Base-by-base conservation (phyloP, 73 alveolate species). In the Paramecium biaurelia region DNA sequence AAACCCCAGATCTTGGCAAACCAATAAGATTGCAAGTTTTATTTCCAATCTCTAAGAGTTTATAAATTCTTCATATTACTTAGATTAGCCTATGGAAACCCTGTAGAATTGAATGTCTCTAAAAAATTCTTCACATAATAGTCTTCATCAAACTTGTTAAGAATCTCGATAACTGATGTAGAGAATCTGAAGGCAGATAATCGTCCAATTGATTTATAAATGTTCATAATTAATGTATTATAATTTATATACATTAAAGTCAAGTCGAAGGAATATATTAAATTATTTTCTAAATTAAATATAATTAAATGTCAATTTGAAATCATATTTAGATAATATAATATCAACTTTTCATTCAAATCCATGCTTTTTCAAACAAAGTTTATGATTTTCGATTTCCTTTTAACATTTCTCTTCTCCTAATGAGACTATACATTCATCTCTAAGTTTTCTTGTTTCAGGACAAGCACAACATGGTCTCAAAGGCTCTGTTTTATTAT, bases 401-500 rank as follows among this genome's bases (percentile, higher is more conserved):
- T 92, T 84, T 41, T 84, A 24, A 28, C 97, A 93, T 56, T 32
- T 24, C 15, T 79, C 94, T 72, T 93, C 97, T 28, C 94, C 95
- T n/a, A 85, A 92, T 32, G 70, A 41, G 12, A 89, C 63, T 2
- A 93, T 92, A 68, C 97, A 93, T 20, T 85, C 92, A 85, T 93
- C 97, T 92, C 97, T 93, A 7, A 92, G 72, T 63, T 85, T 85
- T 14, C 93, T 93, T 7, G 94, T 93, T 86, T 92, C 94, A 43
- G 94, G 94, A 53, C 97, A 93, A 41, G 92, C 95, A 72, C 97
- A 93, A 45, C 97, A 93, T 2, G 97, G 95, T 92, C 76, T 92
- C 85, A 74, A 90, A 30, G 84, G 84, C 28, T 86, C 94, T 41
- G 59, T 18, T 58, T 63, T 88, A 26, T 18, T 57, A 57, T 32